phyloP scores from a whole-genome alignment of 345 rosid genomes.

The Melastoma malabathricum region DNA sequence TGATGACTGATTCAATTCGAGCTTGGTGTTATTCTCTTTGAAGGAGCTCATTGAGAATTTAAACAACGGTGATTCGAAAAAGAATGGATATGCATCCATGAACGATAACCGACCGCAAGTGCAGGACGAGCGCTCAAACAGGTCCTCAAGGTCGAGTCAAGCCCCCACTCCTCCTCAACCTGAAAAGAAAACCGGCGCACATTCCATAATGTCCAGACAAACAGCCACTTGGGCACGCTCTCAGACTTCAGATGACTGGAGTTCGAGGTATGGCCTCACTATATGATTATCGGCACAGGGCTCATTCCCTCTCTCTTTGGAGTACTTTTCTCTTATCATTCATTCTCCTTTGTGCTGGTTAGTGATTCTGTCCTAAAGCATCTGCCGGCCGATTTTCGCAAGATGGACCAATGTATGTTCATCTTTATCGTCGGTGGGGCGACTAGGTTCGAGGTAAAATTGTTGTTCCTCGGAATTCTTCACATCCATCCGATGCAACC shows the following conservation, averaged over 20 bases:
- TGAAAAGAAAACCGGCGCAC: conserved; percentile 55
- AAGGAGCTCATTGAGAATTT: conserved; percentile 77
- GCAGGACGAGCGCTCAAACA: conserved; percentile 10
- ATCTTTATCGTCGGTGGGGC: conserved; percentile 87
- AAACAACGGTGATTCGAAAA: conserved; percentile 52
- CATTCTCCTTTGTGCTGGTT: background rate
- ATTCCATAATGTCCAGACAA: conserved; percentile 80
- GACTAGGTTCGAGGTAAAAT: conserved; percentile 81
- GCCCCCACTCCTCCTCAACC: conserved; percentile 31
- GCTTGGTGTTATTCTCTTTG: conserved; percentile 6
- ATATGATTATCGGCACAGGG: background rate
- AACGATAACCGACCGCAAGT: conserved; percentile 24
- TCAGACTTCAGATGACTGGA: conserved; percentile 66
- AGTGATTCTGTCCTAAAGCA: conserved; percentile 59
- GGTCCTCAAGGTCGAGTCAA: conserved; percentile 26
- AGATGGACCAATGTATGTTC: conserved; percentile 80
- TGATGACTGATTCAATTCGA: no score
- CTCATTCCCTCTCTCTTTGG: background rate
- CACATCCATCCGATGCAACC: background rate
- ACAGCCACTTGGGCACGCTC: conserved; percentile 73
- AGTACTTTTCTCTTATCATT: background rate
- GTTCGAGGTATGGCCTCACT: conserved; percentile 40
- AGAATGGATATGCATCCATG: conserved; percentile 48
- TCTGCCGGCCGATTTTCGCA: conserved; percentile 41
- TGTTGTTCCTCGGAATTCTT: background rate